Evolutionary conservation across 371 early-diverging fungal genomes (phyloP).

Genomic region (Zopfochytrium polystomum): DNA sequence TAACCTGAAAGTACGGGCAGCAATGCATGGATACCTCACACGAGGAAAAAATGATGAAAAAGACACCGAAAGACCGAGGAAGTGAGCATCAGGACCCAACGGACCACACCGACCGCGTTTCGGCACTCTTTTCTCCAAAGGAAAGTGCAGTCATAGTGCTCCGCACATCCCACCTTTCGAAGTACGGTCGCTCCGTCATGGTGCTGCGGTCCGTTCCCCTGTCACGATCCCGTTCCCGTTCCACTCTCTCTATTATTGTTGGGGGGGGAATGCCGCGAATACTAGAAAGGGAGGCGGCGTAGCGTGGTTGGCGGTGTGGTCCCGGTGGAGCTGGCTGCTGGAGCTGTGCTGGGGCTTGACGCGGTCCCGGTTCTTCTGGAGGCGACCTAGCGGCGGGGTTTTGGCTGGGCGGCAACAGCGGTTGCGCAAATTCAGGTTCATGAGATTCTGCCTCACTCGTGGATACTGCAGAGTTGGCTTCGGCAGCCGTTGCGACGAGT

Average conservation of each 20-base stretch:
- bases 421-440: too few relatives aligned
- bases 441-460: too few relatives aligned
- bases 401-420: too few relatives aligned
- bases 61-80: too few relatives aligned
- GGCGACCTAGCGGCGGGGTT: too few relatives aligned
- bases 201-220: not conserved
- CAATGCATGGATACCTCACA: too few relatives aligned
- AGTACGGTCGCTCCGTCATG: not conserved
- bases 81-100: conserved; percentile 7
- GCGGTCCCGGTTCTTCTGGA: not conserved
- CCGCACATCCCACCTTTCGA: not conserved
- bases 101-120: conserved; percentile 17
- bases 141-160: conserved; percentile 17
- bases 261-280: conserved; percentile 28
- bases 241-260: conserved; percentile 20
- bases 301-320: not conserved
- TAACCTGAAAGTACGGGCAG: too few relatives aligned
- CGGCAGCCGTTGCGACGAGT: too few relatives aligned
- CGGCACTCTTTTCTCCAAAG: conserved; percentile 24
- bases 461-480: too few relatives aligned
- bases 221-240: conserved; percentile 18
- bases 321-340: not conserved
- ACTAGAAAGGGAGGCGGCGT: not conserved
- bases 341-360: not conserved
- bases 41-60: too few relatives aligned